Evolutionary conservation across 495 filamentous ascomycete genomes (phyloP).

Genomic region (Tricharina praecox): DNA sequence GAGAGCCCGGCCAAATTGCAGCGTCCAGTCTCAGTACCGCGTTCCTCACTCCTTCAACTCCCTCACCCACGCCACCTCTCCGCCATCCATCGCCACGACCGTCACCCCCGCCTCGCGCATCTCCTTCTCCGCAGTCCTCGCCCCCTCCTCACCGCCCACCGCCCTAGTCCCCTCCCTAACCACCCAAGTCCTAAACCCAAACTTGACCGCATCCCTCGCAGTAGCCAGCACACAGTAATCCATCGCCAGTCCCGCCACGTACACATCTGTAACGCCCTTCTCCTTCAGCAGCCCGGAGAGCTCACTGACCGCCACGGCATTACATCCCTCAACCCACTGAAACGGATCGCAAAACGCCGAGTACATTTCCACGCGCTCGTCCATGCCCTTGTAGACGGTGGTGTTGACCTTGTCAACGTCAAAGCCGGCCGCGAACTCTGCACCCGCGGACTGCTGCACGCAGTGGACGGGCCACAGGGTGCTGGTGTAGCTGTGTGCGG

Average conservation of each 20-base stretch:
- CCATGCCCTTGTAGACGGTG: constrained; percentile 60
- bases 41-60: neutral
- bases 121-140: constrained; percentile 40
- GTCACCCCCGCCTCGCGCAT: constrained; percentile 38
- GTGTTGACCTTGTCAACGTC: constrained; percentile 40
- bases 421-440: constrained; percentile 59
- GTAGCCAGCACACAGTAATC: constrained; percentile 81
- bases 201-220: constrained; percentile 55
- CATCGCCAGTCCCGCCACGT: constrained; percentile 65
- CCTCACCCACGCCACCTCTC: constrained; percentile 32
- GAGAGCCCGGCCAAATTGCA: no score
- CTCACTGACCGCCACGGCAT: constrained; percentile 27
- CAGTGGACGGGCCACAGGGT: constrained; percentile 85
- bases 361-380: constrained; percentile 73
- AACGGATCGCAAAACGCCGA: constrained; percentile 69
- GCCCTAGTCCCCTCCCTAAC: constrained; percentile 61
- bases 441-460: constrained; percentile 54
- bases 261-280: constrained; percentile 53
- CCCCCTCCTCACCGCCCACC: constrained; percentile 41
- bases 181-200: constrained; percentile 62
- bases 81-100: constrained; percentile 35
- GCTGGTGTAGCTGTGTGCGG: constrained; percentile 44
- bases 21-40: no score
- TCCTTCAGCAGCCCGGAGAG: constrained; percentile 41
- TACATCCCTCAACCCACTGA: constrained; percentile 32